Conservation (phyloP, 345 rosid species). For the Melaleuca alternifolia region DNA sequence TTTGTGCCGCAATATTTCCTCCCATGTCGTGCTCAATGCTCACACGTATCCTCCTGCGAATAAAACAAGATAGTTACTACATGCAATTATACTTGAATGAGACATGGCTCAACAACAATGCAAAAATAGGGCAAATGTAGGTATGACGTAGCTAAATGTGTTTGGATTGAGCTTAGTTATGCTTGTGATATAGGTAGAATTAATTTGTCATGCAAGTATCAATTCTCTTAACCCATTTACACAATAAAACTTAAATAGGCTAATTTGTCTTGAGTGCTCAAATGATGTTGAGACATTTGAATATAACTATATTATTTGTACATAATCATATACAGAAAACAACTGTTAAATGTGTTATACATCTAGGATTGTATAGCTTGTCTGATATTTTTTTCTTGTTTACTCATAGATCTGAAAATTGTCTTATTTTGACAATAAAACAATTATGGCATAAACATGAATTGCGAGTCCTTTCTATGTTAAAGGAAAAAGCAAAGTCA, state of each 20-base stretch:
- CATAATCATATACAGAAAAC: neutral
- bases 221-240: neutral
- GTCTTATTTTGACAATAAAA: neutral
- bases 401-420: neutral
- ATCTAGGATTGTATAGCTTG: neutral
- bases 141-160: neutral
- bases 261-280: neutral
- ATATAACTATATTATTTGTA: neutral
- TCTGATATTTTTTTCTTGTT: neutral
- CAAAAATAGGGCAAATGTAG: neutral
- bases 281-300: neutral
- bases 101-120: neutral
- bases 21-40: slow-evolving; percentile 92
- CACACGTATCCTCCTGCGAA: slow-evolving; percentile 81
- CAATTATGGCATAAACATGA: neutral
- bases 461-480: neutral
- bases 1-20: slow-evolving; percentile 76
- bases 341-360: neutral
- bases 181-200: neutral
- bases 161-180: neutral
- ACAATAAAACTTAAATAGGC: neutral
- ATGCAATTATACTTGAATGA: neutral
- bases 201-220: neutral
- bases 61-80: slow-evolving; percentile 1
- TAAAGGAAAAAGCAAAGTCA: neutral